phyloP scores from a whole-genome alignment of 352 stramenopile species.

The Phytophthora citrophthora region DNA sequence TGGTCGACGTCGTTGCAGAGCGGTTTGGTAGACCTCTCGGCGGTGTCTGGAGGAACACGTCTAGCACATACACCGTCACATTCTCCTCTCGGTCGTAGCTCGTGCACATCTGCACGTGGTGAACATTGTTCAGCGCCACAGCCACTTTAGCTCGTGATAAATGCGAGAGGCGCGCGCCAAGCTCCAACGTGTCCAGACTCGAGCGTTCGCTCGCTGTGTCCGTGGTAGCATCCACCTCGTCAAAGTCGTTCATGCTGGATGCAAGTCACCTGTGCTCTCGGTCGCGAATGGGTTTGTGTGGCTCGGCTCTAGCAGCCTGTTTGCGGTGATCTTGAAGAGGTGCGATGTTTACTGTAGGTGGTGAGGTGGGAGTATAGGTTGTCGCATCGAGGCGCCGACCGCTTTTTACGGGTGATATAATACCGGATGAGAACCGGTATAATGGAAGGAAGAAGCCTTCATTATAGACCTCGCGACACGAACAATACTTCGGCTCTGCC shows the following conservation, averaged over 20 bases:
- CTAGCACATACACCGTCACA: constrained; percentile 55
- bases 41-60: constrained; percentile 49
- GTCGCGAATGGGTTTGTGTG: constrained; percentile 12
- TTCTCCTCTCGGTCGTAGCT: constrained; percentile 38
- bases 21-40: constrained; percentile 51
- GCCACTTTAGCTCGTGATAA: constrained; percentile 41
- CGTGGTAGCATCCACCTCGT: constrained; percentile 19
- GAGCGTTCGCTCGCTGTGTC: constrained; percentile 29
- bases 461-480: no score
- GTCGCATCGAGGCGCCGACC: constrained; percentile 4
- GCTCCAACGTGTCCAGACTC: constrained; percentile 27
- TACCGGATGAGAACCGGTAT: constrained; percentile 2
- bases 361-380: constrained; percentile 18
- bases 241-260: neutral
- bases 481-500: no score
- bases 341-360: constrained; percentile 25
- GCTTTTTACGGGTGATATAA: constrained; percentile 8
- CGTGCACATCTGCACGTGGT: constrained; percentile 50
- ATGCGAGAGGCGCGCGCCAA: constrained; percentile 27
- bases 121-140: constrained; percentile 66
- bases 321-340: constrained; percentile 26
- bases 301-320: neutral
- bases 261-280: constrained; percentile 2
- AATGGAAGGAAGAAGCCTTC: neutral
- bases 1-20: neutral